These are phyloP conservation scores for Fusarium sp. DNA, from an alignment of 2,329 filamentous ascomycete species.

Conservation along the genomic window DNA sequence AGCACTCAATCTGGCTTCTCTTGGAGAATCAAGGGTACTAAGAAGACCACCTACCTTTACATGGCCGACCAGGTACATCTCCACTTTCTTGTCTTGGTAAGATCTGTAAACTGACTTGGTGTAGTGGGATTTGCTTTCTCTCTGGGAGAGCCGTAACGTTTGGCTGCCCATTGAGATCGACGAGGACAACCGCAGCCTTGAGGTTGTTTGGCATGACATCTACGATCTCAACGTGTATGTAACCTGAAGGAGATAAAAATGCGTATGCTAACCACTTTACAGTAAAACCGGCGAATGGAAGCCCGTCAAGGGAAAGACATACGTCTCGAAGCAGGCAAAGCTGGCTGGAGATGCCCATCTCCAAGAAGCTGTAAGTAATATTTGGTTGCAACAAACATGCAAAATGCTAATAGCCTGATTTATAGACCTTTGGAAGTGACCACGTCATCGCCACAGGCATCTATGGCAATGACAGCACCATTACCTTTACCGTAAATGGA, in stretches of 20 bases:
- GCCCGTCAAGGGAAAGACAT: conserved; percentile 60
- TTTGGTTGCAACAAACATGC: fast-evolving
- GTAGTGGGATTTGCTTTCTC: conserved; percentile 62
- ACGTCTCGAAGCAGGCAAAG: conserved; percentile 58
- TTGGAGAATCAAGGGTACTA: conserved; percentile 57
- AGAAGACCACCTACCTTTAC: conserved; percentile 63
- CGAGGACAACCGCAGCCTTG: conserved; percentile 60
- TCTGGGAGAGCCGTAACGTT: conserved; percentile 68
- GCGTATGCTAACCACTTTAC: neutral
- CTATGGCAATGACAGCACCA: conserved; percentile 64
- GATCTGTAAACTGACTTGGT: neutral
- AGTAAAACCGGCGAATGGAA: conserved; percentile 61
- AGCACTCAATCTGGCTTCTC: conserved; percentile 65
- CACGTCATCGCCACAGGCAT: conserved; percentile 63
- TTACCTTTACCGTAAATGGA: conserved; percentile 62
- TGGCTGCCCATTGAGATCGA: conserved; percentile 67
- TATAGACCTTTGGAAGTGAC: conserved; percentile 57
- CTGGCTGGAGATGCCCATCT: conserved; percentile 58
- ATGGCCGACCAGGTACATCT: conserved; percentile 55
- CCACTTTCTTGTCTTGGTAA: neutral
- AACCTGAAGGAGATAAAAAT: neutral
- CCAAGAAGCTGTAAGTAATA: conserved; percentile 59
- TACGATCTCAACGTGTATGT: conserved; percentile 65
- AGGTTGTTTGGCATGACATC: conserved; percentile 65
- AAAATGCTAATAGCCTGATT: neutral